Conservation (phyloP, 805 yeast genomes). For the Saccharomycopsis lassenensis region DNA sequence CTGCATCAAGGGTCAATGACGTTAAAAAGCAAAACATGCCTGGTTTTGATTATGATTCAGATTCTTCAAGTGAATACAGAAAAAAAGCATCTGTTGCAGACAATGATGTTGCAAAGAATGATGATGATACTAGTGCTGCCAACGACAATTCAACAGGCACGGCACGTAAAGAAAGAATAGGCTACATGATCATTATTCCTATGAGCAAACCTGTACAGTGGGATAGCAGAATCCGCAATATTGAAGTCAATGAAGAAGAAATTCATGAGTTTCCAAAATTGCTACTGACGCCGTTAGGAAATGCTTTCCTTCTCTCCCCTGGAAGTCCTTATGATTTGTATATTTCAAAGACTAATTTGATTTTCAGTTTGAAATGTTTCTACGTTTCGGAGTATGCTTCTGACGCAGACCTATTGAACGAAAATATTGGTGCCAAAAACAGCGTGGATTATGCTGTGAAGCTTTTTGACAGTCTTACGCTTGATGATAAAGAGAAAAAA, state of each 20-base stretch:
- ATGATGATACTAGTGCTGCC: no score
- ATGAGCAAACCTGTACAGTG: constrained; percentile 8
- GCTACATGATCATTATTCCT: constrained; percentile 13
- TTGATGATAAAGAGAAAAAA: background rate
- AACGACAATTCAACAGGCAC: no score
- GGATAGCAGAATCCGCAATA: constrained; percentile 10
- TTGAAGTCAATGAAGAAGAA: constrained; percentile 1
- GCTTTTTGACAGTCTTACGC: constrained; percentile 8
- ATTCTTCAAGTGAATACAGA: no score
- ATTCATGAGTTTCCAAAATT: constrained; percentile 8
- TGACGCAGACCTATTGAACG: background rate
- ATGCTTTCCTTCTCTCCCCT: constrained; percentile 9
- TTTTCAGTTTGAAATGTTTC: constrained; percentile 11
- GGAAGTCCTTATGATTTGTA: constrained; percentile 12
- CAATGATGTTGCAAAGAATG: no score
- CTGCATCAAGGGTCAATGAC: no score
- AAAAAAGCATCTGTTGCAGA: no score
- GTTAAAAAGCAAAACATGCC: no score
- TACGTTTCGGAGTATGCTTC: constrained; percentile 7
- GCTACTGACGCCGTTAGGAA: constrained; percentile 10
- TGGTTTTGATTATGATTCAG: no score
- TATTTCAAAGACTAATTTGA: constrained; percentile 7
- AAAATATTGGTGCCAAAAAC: constrained; percentile 1
- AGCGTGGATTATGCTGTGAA: constrained; percentile 3
- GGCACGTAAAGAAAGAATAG: background rate